A percentile compares a stretch with the other conserved stretches of the same genome.
phyloP scores from a whole-genome alignment of 2,329 filamentous ascomycete species.

The Arthroderma sp. region DNA sequence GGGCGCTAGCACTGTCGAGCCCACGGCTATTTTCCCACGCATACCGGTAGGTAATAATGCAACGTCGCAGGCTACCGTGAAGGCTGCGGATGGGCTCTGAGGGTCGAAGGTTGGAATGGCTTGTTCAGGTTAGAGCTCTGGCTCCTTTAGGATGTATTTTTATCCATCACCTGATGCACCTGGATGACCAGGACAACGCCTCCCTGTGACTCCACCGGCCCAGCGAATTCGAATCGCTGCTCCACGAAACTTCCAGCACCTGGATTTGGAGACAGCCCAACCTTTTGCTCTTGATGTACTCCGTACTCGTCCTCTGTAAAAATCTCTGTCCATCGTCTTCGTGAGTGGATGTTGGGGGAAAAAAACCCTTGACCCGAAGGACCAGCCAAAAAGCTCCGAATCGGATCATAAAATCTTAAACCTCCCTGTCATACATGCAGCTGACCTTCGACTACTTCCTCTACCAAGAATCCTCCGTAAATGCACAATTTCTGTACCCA shows the following conservation, averaged over 20 bases:
- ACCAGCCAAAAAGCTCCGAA: slow-evolving; percentile 2
- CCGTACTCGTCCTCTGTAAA: background rate
- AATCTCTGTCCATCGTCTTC: background rate
- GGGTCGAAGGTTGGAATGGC: background rate
- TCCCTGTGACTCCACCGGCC: slow-evolving; percentile 2
- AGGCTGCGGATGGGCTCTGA: background rate
- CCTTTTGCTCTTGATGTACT: background rate
- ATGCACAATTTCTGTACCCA: background rate
- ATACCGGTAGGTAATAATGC: background rate
- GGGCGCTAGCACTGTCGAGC: background rate
- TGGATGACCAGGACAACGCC: background rate
- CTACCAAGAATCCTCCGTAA: background rate
- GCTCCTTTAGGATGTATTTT: slow-evolving; percentile 1
- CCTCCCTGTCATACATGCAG: background rate
- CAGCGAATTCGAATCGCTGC: background rate
- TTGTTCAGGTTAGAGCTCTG: slow-evolving; percentile 1
- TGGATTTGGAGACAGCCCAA: background rate
- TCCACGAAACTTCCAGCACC: slow-evolving; percentile 1
- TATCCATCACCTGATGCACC: slow-evolving; percentile 2
- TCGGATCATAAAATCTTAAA: background rate
- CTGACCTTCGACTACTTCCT: background rate
- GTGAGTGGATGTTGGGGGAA: background rate
- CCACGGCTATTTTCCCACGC: background rate
- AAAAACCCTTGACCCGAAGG: background rate
- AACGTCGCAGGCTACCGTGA: background rate